phyloP scores from a whole-genome alignment of 177 flowering plant species.

The Vitis hybrid region DNA sequence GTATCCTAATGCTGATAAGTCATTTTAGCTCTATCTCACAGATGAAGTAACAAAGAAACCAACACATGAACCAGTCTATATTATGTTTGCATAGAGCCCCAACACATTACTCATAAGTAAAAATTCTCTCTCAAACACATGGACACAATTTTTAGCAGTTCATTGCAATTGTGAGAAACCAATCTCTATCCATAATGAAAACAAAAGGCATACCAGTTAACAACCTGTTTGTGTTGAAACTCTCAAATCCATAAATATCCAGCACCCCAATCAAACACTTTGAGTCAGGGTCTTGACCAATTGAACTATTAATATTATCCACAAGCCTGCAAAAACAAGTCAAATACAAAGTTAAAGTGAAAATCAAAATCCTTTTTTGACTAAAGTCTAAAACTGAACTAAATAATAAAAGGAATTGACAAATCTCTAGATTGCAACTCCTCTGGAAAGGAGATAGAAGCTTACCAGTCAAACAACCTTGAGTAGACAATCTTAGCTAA shows the following conservation, averaged over 20 bases:
- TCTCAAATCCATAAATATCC: slow-evolving; percentile 98
- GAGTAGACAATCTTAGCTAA: slow-evolving; percentile 75
- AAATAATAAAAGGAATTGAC: not conserved
- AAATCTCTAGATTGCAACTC: not conserved
- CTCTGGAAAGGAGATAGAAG: not conserved
- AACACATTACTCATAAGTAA: too few relatives aligned
- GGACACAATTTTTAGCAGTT: not conserved
- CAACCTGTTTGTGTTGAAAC: slow-evolving; percentile 99
- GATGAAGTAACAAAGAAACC: too few relatives aligned
- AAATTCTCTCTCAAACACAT: not conserved
- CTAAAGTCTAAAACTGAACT: not conserved
- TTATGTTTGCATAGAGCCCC: too few relatives aligned
- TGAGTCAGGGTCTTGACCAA: slow-evolving; percentile 93
- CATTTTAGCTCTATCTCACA: too few relatives aligned
- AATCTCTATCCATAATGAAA: slow-evolving; percentile 26
- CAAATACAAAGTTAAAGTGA: not conserved
- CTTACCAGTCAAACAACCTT: slow-evolving; percentile 78
- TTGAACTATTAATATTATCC: slow-evolving; percentile 77
- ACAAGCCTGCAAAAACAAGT: slow-evolving; percentile 65
- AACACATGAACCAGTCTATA: too few relatives aligned
- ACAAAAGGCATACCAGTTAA: slow-evolving; percentile 79
- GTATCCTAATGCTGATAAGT: too few relatives aligned
- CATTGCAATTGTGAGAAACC: slow-evolving; percentile 23
- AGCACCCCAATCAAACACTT: slow-evolving; percentile 86
- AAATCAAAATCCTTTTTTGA: not conserved